These are phyloP conservation scores for Urostyla sp. DNA, from an alignment of 73 alveolate species.

Conservation along the genomic window DNA sequence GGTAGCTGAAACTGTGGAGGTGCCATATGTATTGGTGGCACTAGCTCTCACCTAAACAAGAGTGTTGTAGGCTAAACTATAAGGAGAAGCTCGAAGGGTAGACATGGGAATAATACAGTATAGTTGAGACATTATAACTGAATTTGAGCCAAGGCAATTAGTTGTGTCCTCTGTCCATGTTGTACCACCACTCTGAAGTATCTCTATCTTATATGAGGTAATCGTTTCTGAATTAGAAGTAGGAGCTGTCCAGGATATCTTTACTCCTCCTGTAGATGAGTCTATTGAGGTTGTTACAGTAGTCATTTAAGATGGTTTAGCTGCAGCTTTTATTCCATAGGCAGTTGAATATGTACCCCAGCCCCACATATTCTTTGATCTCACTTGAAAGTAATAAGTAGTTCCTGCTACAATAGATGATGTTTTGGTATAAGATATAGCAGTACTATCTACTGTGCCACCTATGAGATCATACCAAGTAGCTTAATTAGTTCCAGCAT, in stretches of 20 bases:
- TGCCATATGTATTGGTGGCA: slow-evolving; percentile 46
- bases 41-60: slow-evolving; percentile 25
- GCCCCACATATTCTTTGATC: slow-evolving; percentile 59
- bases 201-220: slow-evolving; percentile 26
- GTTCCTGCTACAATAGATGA: slow-evolving; percentile 23
- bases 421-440: slow-evolving; percentile 40
- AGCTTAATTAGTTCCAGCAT: slow-evolving; percentile 42
- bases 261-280: slow-evolving; percentile 42
- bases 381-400: slow-evolving; percentile 31
- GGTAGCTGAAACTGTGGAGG: not conserved
- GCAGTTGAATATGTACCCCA: slow-evolving; percentile 43
- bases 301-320: slow-evolving; percentile 43
- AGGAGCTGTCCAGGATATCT: slow-evolving; percentile 61
- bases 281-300: not conserved
- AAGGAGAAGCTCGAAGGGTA: slow-evolving; percentile 3
- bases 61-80: not conserved
- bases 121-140: not conserved
- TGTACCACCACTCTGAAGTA: not conserved
- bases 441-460: not conserved
- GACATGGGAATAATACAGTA: slow-evolving; percentile 58
- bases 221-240: slow-evolving; percentile 45
- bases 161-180: not conserved
- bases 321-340: slow-evolving; percentile 36
- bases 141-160: slow-evolving; percentile 40
- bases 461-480: slow-evolving; percentile 39